phyloP scores from a whole-genome alignment of 106 monocot species.

The Acorus calamus region DNA sequence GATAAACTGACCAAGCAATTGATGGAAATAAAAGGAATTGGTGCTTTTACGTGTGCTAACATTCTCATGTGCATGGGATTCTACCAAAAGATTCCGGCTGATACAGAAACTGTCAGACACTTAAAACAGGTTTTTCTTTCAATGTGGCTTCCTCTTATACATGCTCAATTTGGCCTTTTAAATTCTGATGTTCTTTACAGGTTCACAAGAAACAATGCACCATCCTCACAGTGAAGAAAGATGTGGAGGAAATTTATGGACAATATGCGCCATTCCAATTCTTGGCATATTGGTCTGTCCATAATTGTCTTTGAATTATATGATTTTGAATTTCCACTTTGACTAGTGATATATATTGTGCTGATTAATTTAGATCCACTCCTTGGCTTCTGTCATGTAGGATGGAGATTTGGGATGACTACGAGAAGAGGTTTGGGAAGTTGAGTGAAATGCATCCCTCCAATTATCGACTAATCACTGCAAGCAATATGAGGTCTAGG shows the following conservation, averaged over 20 bases:
- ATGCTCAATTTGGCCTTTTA: too few species aligned
- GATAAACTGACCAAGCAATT: constrained; percentile 34
- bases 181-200: constrained; percentile 16
- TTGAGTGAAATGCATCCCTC: constrained; percentile 41
- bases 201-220: constrained; percentile 32
- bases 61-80: constrained; percentile 91
- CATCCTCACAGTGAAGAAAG: constrained; percentile 11
- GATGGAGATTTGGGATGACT: constrained; percentile 66
- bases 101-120: constrained; percentile 70
- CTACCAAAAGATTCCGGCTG: constrained; percentile 59
- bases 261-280: constrained; percentile 68
- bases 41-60: constrained; percentile 75
- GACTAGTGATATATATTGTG: too few species aligned
- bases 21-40: constrained; percentile 47
- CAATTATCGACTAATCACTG: constrained; percentile 48
- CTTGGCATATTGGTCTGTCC: constrained; percentile 66
- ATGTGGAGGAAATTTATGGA: constrained; percentile 47
- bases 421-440: constrained; percentile 62
- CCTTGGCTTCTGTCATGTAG: constrained; percentile 13
- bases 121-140: constrained; percentile 39
- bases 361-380: neutral
- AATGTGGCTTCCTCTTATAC: too few species aligned
- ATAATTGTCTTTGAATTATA: too few species aligned
- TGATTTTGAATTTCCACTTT: too few species aligned
- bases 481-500: constrained; percentile 48